Evolutionary conservation across 371 early-diverging fungal genomes (phyloP).

Genomic region (Mortierella sp.): DNA sequence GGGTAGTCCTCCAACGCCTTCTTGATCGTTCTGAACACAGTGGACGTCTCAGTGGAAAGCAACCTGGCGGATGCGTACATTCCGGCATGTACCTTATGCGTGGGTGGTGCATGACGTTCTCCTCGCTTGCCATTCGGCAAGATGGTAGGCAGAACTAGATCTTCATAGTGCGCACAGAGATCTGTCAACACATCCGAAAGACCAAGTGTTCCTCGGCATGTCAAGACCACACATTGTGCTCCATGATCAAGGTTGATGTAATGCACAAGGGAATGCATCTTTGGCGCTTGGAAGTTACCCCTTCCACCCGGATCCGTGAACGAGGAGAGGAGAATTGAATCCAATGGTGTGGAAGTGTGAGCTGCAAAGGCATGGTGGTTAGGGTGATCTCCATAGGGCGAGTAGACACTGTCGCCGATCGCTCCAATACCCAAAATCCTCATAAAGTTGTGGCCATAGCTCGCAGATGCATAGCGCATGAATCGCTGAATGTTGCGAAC

Average conservation of each 20-base stretch:
- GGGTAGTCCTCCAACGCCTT: conserved; percentile 73
- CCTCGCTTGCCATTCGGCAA: conserved; percentile 13
- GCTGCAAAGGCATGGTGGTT: conserved; percentile 80
- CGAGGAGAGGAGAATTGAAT: conserved; percentile 74
- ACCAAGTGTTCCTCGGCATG: conserved; percentile 92
- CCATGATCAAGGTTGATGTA: conserved; percentile 87
- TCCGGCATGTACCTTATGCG: conserved; percentile 76
- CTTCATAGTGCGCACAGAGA: conserved; percentile 82
- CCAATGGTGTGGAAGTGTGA: conserved; percentile 72
- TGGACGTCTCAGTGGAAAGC: conserved; percentile 69
- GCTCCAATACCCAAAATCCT: conserved; percentile 81
- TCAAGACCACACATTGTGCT: conserved; percentile 79
- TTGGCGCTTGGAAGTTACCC: conserved; percentile 56
- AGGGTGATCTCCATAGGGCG: conserved; percentile 64
- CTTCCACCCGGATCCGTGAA: conserved; percentile 62
- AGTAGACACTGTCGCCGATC: conserved; percentile 60
- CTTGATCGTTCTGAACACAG: conserved; percentile 72
- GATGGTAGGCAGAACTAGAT: conserved; percentile 63
- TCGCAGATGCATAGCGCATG: conserved; percentile 80
- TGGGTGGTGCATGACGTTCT: conserved; percentile 24
- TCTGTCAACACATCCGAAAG: conserved; percentile 89
- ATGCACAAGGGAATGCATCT: conserved; percentile 81
- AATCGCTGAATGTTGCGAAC: conserved; percentile 78
- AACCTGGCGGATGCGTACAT: conserved; percentile 81
- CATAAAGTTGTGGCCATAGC: conserved; percentile 88